Evolutionary conservation across 139 green algal species (phyloP).

Genomic region (Tetratostichococcus sp.): DNA sequence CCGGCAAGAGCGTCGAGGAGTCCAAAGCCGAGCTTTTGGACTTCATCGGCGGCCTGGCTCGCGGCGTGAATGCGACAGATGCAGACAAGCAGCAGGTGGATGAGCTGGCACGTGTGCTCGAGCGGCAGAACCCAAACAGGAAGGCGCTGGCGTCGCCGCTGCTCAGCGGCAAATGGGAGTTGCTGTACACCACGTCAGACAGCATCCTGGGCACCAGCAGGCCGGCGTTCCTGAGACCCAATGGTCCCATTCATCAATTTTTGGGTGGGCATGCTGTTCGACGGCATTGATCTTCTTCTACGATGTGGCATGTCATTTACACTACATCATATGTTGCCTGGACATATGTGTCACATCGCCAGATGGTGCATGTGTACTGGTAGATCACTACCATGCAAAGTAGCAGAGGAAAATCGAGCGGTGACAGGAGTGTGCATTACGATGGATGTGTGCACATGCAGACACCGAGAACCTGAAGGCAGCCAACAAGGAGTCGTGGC

Average conservation of each 20-base stretch:
- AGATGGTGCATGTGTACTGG: too few relatives aligned
- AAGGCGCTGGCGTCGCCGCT: constrained; percentile 43
- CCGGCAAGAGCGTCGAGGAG: background rate
- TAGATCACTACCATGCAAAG: too few relatives aligned
- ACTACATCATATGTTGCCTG: background rate
- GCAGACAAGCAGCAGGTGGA: constrained; percentile 55
- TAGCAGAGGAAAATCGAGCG: too few relatives aligned
- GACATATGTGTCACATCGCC: too few relatives aligned
- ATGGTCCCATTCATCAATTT: constrained; percentile 79
- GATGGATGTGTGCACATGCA: constrained; percentile 8
- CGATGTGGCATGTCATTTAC: background rate
- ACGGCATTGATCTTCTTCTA: too few relatives aligned
- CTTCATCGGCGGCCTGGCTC: constrained; percentile 41
- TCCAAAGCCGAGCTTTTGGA: constrained; percentile 38
- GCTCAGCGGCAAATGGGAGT: constrained; percentile 70
- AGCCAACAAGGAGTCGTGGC: constrained; percentile 70
- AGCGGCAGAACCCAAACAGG: constrained; percentile 67
- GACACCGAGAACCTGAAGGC: constrained; percentile 62
- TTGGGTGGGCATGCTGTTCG: constrained; percentile 65
- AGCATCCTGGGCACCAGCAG: constrained; percentile 68
- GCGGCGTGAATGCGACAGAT: constrained; percentile 42
- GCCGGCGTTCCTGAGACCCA: constrained; percentile 61
- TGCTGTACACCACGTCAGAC: constrained; percentile 87
- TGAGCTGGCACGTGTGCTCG: constrained; percentile 46
- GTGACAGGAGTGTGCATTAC: too few relatives aligned